Evolutionary conservation across 78 protist genomes (phyloP), one percentile per base, ranked within the genome.

Genomic region (Goniomonas avonlea): DNA sequence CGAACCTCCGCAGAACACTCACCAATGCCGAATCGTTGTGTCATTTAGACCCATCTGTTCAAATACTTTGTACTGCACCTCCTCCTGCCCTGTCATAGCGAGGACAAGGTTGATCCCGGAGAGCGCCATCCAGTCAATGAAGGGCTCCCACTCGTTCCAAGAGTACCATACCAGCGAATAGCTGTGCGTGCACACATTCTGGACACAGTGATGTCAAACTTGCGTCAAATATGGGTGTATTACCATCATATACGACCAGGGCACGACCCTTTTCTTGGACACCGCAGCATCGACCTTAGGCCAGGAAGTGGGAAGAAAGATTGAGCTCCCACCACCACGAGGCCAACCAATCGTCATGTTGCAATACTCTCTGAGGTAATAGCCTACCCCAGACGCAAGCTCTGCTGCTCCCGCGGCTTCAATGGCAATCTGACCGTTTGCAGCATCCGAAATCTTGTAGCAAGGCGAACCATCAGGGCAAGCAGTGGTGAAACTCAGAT

Each of bases 121-220:
- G 25, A 53, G 15, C 5, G 59, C 59, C 59, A 53, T 53, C 59
- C 59, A 53, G 59, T 53, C 59, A 4, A 53, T 21, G 34, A 53
- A 4, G 34, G 18, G 59, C 59, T 53, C 59, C 59, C 59, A 53
- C 59, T 53, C 29, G 25, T 18, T 8, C 59, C 59, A 53, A 15
- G 11, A 21, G 15, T 53, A 53, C 59, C 59, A 53, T 5, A 53
- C 59, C 18, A 53, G 59, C 5, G 25, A 15, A 15, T 53, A 53
- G 59, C 29, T 18, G 59, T 53, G 59, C 59, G 59, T 53, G 59
- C 59, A 53, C 59, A 53, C 59, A 18, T 53, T 53, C 59, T n/a
- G 18, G 21, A 53, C 18, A 27, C n/a, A 53, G 29, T 5, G 21
- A 27, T n/a, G n/a, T n/a, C n/a, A n/a, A n/a, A n/a, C n/a, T n/a